These are phyloP conservation scores for Hypoxylon rickii DNA, from an alignment of 495 filamentous ascomycete species.

Conservation along the genomic window DNA sequence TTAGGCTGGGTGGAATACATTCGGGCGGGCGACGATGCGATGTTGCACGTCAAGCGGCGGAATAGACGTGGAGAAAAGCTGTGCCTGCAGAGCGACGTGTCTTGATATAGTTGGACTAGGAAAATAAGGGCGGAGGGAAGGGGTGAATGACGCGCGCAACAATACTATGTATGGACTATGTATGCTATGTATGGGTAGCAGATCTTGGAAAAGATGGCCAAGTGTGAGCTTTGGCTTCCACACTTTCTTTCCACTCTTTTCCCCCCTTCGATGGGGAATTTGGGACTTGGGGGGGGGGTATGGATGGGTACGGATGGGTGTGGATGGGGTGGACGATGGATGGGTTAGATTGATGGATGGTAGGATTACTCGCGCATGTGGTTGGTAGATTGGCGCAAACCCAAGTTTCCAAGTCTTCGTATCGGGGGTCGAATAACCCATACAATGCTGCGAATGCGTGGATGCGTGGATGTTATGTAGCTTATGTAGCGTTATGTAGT, in stretches of 20 bases:
- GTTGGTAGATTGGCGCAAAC: constrained; percentile 40
- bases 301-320: too few relatives aligned
- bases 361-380: constrained; percentile 40
- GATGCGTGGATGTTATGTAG: not conserved
- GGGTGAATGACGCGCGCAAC: constrained; percentile 52
- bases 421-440: constrained; percentile 29
- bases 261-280: not conserved
- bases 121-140: constrained; percentile 35
- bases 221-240: not conserved
- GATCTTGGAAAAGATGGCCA: constrained; percentile 40
- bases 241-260: not conserved
- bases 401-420: constrained; percentile 37
- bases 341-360: too few relatives aligned
- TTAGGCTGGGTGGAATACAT: constrained; percentile 62
- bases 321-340: too few relatives aligned
- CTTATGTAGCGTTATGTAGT: constrained; percentile 2
- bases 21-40: constrained; percentile 44
- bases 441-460: too few relatives aligned
- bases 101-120: constrained; percentile 60
- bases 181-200: too few relatives aligned
- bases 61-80: constrained; percentile 43
- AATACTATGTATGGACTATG: too few relatives aligned
- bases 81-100: constrained; percentile 58
- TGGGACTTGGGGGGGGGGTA: constrained; percentile 23
- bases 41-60: constrained; percentile 42